Base-by-base conservation (phyloP, 2,329 filamentous ascomycete species). In the Penicillium oxalicum region DNA sequence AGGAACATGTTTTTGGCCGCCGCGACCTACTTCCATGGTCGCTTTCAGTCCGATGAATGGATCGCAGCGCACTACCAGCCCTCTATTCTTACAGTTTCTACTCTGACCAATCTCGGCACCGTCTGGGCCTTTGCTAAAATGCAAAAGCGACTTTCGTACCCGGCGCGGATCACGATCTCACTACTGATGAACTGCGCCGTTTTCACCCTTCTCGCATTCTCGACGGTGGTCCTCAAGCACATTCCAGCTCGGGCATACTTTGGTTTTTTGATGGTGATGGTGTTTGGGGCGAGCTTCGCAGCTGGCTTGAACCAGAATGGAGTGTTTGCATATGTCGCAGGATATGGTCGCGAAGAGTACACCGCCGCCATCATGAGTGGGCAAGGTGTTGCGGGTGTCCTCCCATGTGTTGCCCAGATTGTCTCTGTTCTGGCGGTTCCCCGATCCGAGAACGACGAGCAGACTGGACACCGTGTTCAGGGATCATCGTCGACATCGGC, bases 1-100 rank as follows among this genome's bases (percentile, higher is more conserved):
- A 53, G 89, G 89, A 97, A 97, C 74, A 96, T 96, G 91, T 96
- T 97, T 69, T 81, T 97, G 59, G 91, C 93, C 40, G 90, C 91
- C 7, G 88, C 89, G 1, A 89, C 91, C 4, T 97, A 97, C 75
- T 96, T 97, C 72, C 83, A 91, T 62, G 77, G 76, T 43, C 88
- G 91, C 58, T 95, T 97, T 69, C 73, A 78, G 40, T 76, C 78
- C 51, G 81, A 84, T 64, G 72, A 81, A 46, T 87, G 82, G 77
- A 84, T 94, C 48, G 77, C 84, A 33, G 77, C 81, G 54, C 88
- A 90, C 74, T 97, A 95, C 73, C 91, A 96, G 67, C 86, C 91
- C 9, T 84, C 88, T 50, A 91, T 97, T 64, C 79, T 94, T 50
- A 87, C 89, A 32, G 85, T 94, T 27, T 93, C 87, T 44, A 95